Base-by-base conservation (phyloP, 352 stramenopile genomes). In the Blastocystis sp. region DNA sequence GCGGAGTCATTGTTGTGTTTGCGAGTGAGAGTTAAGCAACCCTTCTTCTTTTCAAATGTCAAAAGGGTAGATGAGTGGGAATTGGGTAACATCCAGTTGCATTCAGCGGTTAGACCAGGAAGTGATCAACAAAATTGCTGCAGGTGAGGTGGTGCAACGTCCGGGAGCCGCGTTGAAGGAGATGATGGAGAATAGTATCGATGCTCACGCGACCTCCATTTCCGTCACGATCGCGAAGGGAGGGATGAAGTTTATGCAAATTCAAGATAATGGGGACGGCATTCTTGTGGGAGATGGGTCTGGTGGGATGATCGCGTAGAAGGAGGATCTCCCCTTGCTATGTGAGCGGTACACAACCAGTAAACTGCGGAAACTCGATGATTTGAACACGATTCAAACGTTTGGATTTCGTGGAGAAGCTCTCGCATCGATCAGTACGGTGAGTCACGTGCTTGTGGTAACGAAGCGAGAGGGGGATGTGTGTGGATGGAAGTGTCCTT, bases 391-490 rank as follows among this genome's bases (percentile, higher is more conserved):
- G 21, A 96, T 99, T 71, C 87, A 87, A 14, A 98, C 95, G 46
- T 99, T 98, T 89, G 96, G 96, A 27, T 99, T 99, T 89, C 92
- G 96, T 16, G 96, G 96, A 0, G 96, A 99, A 90, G 96, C 96
- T 16, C 91, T 99, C 36, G 95, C 95, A 36, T 97, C 92, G 84
- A 96, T 98, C 84, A 96, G 92, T 49, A 93, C 97, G 75, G 95
- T 98, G 34, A 93, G 94, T 3, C 90, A 95, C 81, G 92, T 97
- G 32, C 90, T 91, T 9, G 94, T 96, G 88, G 93, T 91, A 7
- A 94, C 92, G 67, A 94, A 93, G 86, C 94, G 91, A 8, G 88
- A 88, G 11, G 88, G 90, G 7, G 88, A 94, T 69, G 87, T 88
- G 0, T 95, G 91, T 44, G 92, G 91, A 1, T 85, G 63, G 57